These are phyloP conservation scores for Peronospora destructor DNA, from an alignment of 352 stramenopile species.

Conservation along the genomic window DNA sequence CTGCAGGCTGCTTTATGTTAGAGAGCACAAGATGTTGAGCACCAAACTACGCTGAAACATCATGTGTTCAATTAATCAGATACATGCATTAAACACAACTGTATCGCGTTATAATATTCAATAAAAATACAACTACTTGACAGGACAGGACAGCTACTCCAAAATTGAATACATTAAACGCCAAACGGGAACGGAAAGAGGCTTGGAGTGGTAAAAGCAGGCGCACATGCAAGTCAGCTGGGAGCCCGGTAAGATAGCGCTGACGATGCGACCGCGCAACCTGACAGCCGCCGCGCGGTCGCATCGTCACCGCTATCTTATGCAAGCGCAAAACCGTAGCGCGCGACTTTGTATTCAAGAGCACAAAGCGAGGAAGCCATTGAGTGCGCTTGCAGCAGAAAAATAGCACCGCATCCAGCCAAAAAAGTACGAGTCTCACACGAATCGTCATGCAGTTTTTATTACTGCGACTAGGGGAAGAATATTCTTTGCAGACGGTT, in stretches of 20 bases:
- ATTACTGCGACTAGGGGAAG: slow-evolving; percentile 3
- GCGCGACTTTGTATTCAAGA: not conserved
- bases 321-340: slow-evolving; percentile 6
- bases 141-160: no score
- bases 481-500: slow-evolving; percentile 17
- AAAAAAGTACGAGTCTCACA: not conserved
- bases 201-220: slow-evolving; percentile 10
- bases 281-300: no score
- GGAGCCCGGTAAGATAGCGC: no score
- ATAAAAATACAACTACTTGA: not conserved
- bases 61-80: no score
- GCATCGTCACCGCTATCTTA: slow-evolving; percentile 15
- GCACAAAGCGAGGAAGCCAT: not conserved
- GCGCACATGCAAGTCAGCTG: slow-evolving; percentile 19
- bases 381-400: not conserved
- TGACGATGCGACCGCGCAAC: no score
- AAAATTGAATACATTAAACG: no score
- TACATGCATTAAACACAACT: not conserved
- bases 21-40: no score
- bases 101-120: not conserved
- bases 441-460: not conserved
- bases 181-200: slow-evolving; percentile 4
- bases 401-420: no score
- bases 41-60: no score
- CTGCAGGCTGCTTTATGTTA: no score